Conservation (phyloP, 2,329 filamentous ascomycete species). For the Trichoderma lentiforme region DNA sequence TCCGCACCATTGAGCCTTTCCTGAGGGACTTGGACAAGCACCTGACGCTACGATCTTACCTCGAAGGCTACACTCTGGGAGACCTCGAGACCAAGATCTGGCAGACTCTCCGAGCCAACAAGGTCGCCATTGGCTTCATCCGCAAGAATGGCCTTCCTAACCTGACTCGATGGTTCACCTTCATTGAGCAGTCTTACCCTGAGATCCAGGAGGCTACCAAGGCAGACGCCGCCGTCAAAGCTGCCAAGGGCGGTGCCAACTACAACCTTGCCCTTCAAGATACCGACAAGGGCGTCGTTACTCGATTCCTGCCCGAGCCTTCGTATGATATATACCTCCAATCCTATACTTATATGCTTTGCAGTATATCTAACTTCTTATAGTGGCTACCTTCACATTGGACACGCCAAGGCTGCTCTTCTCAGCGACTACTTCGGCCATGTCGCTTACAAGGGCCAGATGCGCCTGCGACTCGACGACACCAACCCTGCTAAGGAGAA, state of each 20-base stretch:
- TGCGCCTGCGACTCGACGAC: slow-evolving; percentile 92
- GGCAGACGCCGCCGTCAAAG: slow-evolving; percentile 66
- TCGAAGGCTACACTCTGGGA: slow-evolving; percentile 75
- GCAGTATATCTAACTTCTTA: slow-evolving; percentile 10
- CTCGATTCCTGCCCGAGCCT: slow-evolving; percentile 89
- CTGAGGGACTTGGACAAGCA: slow-evolving; percentile 80
- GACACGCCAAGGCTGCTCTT: slow-evolving; percentile 89
- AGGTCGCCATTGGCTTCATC: slow-evolving; percentile 76
- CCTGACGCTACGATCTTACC: slow-evolving; percentile 79
- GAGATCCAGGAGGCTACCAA: slow-evolving; percentile 72
- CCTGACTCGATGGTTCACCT: slow-evolving; percentile 81
- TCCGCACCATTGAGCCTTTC: slow-evolving; percentile 75
- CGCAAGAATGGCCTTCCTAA: slow-evolving; percentile 75
- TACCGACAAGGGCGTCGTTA: slow-evolving; percentile 84
- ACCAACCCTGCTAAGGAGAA: slow-evolving; percentile 98
- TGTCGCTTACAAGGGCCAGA: slow-evolving; percentile 84
- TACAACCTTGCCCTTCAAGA: slow-evolving; percentile 87
- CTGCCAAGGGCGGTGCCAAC: slow-evolving; percentile 75
- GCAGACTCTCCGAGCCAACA: slow-evolving; percentile 78
- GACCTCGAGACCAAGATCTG: slow-evolving; percentile 79
- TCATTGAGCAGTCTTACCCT: slow-evolving; percentile 76
- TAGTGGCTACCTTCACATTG: slow-evolving; percentile 86
- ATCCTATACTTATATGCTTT: not conserved
- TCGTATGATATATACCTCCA: slow-evolving; percentile 53
- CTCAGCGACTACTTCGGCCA: slow-evolving; percentile 97